phyloP scores from a whole-genome alignment of 345 rosid genomes.

The Rhizophora mangle region DNA sequence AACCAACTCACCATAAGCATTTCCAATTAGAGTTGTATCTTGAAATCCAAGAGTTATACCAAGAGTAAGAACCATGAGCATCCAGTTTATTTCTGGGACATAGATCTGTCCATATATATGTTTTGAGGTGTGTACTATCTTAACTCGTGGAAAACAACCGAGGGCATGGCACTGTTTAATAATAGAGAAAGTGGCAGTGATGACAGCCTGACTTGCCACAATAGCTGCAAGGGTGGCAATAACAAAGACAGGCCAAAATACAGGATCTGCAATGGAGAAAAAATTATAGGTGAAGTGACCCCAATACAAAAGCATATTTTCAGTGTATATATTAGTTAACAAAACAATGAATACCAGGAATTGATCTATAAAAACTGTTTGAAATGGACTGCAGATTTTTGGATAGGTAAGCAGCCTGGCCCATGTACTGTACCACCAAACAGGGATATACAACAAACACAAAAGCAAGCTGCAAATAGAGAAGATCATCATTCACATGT shows the following conservation, averaged over 20 bases:
- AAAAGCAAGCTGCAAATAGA: constrained; percentile 68
- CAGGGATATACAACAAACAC: constrained; percentile 74
- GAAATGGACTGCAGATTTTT: constrained; percentile 44
- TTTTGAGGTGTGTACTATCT: constrained; percentile 85
- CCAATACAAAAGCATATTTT: constrained; percentile 3
- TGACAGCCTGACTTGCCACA: constrained; percentile 87
- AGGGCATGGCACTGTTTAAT: constrained; percentile 92
- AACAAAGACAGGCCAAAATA: constrained; percentile 86
- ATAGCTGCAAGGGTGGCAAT: constrained; percentile 90
- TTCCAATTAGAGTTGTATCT: constrained; percentile 76
- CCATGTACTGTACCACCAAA: constrained; percentile 96
- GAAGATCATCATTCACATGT: constrained; percentile 18
- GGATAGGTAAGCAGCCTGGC: constrained; percentile 93
- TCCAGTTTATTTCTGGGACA: constrained; percentile 97
- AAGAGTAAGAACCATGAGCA: constrained; percentile 87
- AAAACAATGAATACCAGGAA: constrained; percentile 58
- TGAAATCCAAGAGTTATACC: constrained; percentile 70
- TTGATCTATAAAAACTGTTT: constrained; percentile 64
- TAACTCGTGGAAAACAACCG: constrained; percentile 95
- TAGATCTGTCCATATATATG: constrained; percentile 86
- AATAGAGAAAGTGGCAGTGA: constrained; percentile 85
- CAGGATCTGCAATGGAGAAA: constrained; percentile 46
- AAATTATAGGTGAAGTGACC: constrained; percentile 24
- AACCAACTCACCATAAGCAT: constrained; percentile 74
- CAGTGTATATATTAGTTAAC: not conserved